A percentile compares a stretch with the other conserved stretches of the same genome.
Conservation (phyloP, 805 yeast genomes). For the Sungouiozyma intestinalis region DNA sequence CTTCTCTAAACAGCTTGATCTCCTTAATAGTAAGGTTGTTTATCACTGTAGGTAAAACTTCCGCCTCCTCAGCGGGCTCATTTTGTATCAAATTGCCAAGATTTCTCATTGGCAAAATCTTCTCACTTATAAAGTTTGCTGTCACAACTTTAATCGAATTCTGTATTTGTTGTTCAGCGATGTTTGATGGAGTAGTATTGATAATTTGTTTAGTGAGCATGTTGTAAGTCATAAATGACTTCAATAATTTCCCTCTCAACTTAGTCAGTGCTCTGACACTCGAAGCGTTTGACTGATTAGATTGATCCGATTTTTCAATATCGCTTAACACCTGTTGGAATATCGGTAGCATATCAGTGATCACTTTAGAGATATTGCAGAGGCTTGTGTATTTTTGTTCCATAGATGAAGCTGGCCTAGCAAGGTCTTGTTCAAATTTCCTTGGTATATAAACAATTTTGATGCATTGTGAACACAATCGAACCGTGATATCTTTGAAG, state of each 20-base stretch:
- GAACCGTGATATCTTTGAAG: constrained; percentile 27
- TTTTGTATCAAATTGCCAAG: constrained; percentile 32
- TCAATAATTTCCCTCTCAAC: constrained; percentile 36
- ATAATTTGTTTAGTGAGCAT: constrained; percentile 36
- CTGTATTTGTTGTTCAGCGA: constrained; percentile 38
- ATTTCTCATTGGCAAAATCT: constrained; percentile 52
- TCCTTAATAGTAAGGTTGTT: constrained; percentile 38
- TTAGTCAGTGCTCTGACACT: constrained; percentile 29
- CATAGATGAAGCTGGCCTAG: constrained; percentile 28
- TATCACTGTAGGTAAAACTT: constrained; percentile 11
- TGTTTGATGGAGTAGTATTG: constrained; percentile 25
- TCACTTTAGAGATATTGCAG: constrained; percentile 29
- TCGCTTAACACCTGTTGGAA: constrained; percentile 32
- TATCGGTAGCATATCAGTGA: constrained; percentile 33
- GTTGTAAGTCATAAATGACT: constrained; percentile 43
- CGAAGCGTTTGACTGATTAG: constrained; percentile 18
- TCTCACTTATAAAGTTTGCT: constrained; percentile 52
- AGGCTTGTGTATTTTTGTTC: constrained; percentile 35
- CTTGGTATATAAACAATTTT: constrained; percentile 46
- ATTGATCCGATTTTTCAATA: constrained; percentile 26
- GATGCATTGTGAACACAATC: constrained; percentile 68
- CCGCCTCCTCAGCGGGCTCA: background rate
- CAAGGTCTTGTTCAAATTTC: constrained; percentile 36
- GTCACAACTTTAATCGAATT: constrained; percentile 48
- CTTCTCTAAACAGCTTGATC: constrained; percentile 54